Evolutionary conservation across 2,329 filamentous ascomycete species (phyloP), one percentile per base, ranked within the genome.

Genomic region (Fusarium fracticaudum): DNA sequence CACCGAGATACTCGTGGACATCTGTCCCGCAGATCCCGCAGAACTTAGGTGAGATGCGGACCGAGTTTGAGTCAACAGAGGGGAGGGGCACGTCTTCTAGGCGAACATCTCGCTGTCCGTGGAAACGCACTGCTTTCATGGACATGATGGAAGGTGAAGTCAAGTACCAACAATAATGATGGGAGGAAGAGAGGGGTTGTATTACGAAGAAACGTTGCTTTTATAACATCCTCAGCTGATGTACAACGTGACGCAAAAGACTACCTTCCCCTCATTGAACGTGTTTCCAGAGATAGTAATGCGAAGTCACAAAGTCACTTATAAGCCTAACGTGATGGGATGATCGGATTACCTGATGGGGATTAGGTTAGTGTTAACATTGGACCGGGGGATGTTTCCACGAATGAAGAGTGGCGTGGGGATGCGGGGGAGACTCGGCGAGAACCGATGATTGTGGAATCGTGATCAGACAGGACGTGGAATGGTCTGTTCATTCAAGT

Each of bases 1-100:
- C 67, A 20, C 67, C 67, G 4, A 70, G 67, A 24, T 59, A 70
- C 9, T 70, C 67, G 12, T 70, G 67, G 4, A 70, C 67, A 2
- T 70, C 67, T 9, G 67, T 70, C 38, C 67, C 67, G 2, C 67
- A 70, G 11, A 70, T 70, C 1, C 67, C 67, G 22, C 67, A 70
- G 10, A 53, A 70, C 1, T 70, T 70, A 2, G 67, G 67, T 0
- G 60, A 5, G 2, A 70, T 65, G 8, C 67, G 66, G 15, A 70
- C 66, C 0, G 66, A 64, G 7, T 45, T 59, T 33, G 51, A 14
- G 1, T 70, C 51, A 0, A 70, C 15, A 4, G 66, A 22, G 1
- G 47, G 61, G 6, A 65, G 13, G 8, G 67, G 67, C 0, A 70
- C 20, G 0, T 69, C 61, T 12, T 70, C 67, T 4, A 70, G 31